Conservation (phyloP, 2,329 filamentous ascomycete species). For the Curvularia sp. region DNA sequence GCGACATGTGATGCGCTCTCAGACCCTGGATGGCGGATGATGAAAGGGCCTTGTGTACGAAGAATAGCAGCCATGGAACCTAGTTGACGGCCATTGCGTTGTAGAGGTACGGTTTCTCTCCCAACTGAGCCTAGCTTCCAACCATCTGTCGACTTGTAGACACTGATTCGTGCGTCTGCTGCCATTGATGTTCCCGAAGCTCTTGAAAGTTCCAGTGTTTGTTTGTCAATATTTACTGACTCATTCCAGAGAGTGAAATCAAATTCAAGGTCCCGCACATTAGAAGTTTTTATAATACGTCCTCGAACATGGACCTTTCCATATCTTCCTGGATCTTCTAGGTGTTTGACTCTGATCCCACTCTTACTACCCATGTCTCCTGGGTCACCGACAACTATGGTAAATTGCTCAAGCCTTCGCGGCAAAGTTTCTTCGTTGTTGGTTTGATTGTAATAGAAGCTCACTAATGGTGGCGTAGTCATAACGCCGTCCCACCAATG, state of each 20-base stretch:
- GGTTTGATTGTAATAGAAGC: constrained; percentile 57
- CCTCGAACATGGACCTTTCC: constrained; percentile 57
- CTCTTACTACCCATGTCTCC: constrained; percentile 61
- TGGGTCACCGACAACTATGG: constrained; percentile 59
- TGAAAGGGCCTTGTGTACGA: constrained; percentile 55
- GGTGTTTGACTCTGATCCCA: constrained; percentile 59
- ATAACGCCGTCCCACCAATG: constrained; percentile 53
- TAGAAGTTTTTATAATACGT: constrained; percentile 42
- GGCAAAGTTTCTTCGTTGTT: constrained; percentile 25
- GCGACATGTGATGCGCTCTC: constrained; percentile 50
- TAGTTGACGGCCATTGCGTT: constrained; percentile 57
- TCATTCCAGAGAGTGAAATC: constrained; percentile 26
- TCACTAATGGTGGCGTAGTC: constrained; percentile 57
- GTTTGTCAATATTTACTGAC: constrained; percentile 32
- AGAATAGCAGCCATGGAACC: constrained; percentile 63
- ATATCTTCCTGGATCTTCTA: constrained; percentile 59
- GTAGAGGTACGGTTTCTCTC: constrained; percentile 11
- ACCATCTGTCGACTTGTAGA: constrained; percentile 10
- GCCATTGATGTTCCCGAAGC: background rate
- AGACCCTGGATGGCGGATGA: constrained; percentile 48
- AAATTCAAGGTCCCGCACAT: constrained; percentile 43
- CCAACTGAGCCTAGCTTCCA: constrained; percentile 10
- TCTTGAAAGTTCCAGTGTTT: constrained; percentile 22
- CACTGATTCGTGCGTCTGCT: background rate
- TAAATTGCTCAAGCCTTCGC: constrained; percentile 50